Evolutionary conservation across 2,329 filamentous ascomycete genomes (phyloP).

Genomic region (Aspergillus ibericus): DNA sequence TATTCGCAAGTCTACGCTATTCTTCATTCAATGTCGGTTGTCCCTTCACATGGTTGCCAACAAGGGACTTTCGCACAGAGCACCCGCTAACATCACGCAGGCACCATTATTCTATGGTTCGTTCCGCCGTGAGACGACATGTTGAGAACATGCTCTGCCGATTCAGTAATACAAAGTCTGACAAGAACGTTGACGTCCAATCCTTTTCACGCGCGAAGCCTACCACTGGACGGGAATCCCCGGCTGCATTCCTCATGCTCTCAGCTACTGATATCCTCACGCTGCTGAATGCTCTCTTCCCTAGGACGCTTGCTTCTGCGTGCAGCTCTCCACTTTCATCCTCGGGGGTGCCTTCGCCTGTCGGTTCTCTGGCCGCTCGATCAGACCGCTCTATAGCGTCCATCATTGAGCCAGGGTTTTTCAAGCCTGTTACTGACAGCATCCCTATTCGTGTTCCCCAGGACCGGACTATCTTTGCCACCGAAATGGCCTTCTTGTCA

Average conservation of each 20-base stretch:
- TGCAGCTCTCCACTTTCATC: conserved; percentile 30
- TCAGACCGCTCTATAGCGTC: conserved; percentile 21
- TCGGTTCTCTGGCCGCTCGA: conserved; percentile 18
- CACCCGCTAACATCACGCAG: conserved; percentile 19
- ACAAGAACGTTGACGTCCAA: conserved; percentile 1
- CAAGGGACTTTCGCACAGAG: neutral
- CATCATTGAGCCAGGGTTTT: conserved; percentile 33
- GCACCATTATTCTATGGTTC: conserved; percentile 38
- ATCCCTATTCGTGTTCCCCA: conserved; percentile 26
- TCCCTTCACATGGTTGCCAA: conserved; percentile 9
- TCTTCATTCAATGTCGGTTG: conserved; percentile 64
- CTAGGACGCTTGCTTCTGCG: conserved; percentile 39
- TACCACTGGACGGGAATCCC: conserved; percentile 19
- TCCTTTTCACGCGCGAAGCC: conserved; percentile 59
- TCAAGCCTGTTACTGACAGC: conserved; percentile 31
- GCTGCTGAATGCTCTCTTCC: conserved; percentile 79
- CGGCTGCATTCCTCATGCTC: conserved; percentile 69
- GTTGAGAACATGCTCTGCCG: conserved; percentile 41
- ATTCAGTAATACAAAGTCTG: conserved; percentile 20
- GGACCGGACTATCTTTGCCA: conserved; percentile 30
- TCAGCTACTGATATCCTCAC: conserved; percentile 77
- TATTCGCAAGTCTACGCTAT: conserved; percentile 78
- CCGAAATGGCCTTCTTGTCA: conserved; percentile 32
- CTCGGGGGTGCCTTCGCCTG: conserved; percentile 24
- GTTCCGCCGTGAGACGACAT: conserved; percentile 34